Evolutionary conservation across 768 basidiomycete genomes (phyloP).

Genomic region (Mycena haematopus): DNA sequence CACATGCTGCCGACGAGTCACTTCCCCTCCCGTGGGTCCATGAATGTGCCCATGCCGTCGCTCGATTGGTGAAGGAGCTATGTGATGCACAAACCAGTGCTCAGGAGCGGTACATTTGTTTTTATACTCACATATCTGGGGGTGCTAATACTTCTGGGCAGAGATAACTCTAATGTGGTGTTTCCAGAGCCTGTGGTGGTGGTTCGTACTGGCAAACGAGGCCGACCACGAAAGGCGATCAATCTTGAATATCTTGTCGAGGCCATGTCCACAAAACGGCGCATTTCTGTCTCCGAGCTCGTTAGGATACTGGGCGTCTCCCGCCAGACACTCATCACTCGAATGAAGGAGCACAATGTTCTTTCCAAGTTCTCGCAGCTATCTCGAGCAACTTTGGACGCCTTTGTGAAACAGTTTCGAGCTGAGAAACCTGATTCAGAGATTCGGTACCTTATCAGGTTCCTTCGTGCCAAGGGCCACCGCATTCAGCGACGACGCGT

Average conservation of each 20-base stretch:
- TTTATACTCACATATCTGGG: neutral
- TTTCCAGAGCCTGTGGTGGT: neutral
- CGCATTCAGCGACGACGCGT: constrained; percentile 31
- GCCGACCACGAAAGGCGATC: constrained; percentile 1
- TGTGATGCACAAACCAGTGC: neutral
- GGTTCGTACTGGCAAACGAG: constrained; percentile 1
- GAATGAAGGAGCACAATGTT: neutral
- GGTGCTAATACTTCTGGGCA: neutral
- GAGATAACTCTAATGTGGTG: neutral
- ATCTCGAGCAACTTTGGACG: neutral
- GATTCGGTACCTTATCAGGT: constrained; percentile 34
- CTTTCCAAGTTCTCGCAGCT: neutral
- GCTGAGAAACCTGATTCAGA: constrained; percentile 26
- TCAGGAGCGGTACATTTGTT: neutral
- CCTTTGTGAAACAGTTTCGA: neutral
- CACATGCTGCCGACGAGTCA: neutral
- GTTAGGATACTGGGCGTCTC: neutral
- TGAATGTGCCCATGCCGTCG: neutral
- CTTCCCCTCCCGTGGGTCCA: neutral
- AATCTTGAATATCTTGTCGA: neutral
- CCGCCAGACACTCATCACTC: neutral
- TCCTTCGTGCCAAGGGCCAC: constrained; percentile 29
- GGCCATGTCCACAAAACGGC: neutral
- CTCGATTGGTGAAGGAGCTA: neutral
- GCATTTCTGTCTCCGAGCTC: neutral